Evolutionary conservation across 163 green algal species (phyloP), one percentile per base, ranked within the genome.

Genomic region (Picocystis sp.): DNA sequence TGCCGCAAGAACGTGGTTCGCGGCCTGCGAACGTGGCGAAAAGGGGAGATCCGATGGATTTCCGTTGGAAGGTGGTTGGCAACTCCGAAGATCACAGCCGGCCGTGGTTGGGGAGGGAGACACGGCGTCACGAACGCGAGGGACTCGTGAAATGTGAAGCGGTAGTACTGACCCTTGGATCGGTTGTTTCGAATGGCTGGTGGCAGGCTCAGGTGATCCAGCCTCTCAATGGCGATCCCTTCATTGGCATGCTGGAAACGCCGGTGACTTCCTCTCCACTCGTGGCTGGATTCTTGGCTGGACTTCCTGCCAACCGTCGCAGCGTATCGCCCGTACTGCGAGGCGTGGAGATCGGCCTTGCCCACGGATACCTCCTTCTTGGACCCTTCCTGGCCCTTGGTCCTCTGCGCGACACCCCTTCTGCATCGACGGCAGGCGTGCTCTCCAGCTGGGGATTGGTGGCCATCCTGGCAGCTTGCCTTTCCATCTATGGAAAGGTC

Each of bases 301-400:
- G 81, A 70, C 72, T 98, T 66, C 89, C 86, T 58, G 86, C 87
- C 54, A 93, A 97, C 78, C 73, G 83, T 60, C 77, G 63, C 34
- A 89, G 76, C 45, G 89, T 97, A 38, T 76, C 81, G 33, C 89
- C 89, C 22, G 62, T 95, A 43, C 72, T 97, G 47, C 81, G 89
- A 45, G 89, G 89, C 50, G 86, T 95, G 13, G 89, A 98, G 78
- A 82, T 98, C 52, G 89, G 89, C 57, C 78, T 97, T 14, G 86
- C 83, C 0, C 89, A 98, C 73, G 89, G 89, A 60, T 90, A 93
- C 67, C 66, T 96, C 23, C 60, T 96, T 22, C 71, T 76, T 48
- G 88, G 88, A 54, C 73, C 79, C 45, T 92, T 92, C 76, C 19
- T 55, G 55, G 19, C 43, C 81, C 75, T 90, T 33, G 89, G 89